Evolutionary conservation across 2,329 filamentous ascomycete species (phyloP), one percentile per base, ranked within the genome.

Genomic region (Mycosphaerella sp.): DNA sequence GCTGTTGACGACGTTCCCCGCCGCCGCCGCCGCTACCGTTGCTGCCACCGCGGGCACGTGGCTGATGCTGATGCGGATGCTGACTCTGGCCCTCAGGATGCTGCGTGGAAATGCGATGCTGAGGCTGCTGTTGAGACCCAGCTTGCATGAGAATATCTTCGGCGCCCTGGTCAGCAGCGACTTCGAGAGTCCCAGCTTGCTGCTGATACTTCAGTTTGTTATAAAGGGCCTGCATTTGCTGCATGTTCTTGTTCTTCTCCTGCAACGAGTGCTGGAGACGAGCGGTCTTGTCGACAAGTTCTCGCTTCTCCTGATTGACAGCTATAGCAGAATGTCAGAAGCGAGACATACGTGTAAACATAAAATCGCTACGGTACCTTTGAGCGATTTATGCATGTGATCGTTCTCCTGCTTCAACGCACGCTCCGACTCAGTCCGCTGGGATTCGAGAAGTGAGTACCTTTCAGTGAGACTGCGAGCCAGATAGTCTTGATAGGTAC

Each of bases 401-500:
- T 79, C 68, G 62, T 91, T 89, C 6, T 87, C 86, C 54, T 91
- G 84, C 55, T 82, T 79, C 41, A 89, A 79, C 1, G 87, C 74
- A 60, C 85, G 85, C 60, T 93, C 85, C 64, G 89, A 77, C 39
- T 87, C 45, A 8, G 27, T 28, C 14, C 21, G 27, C 1, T 18
- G 25, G 0, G 27, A 37, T 18, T 42, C 45, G 13, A 93, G 70
- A 2, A 68, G 73, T 1, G 76, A 71, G 64, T 86, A 89, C 66
- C 87, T 90, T 9, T 89, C 85, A 0, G 79, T 81, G 55, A 94
- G 70, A 8, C 78, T 82, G 62, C 84, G 89, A 39, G 80, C 82
- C 1, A 88, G 71, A 59, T 85, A 82, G 60, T 89, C 84, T 64
- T 95, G 87, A 62, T 90, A 95, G 46, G 84, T 78, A 52, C 84